A percentile compares a stretch with the other conserved stretches of the same genome.
Evolutionary conservation across 371 early-diverging fungal genomes (phyloP).

Genomic region (Mucor circinelloides): DNA sequence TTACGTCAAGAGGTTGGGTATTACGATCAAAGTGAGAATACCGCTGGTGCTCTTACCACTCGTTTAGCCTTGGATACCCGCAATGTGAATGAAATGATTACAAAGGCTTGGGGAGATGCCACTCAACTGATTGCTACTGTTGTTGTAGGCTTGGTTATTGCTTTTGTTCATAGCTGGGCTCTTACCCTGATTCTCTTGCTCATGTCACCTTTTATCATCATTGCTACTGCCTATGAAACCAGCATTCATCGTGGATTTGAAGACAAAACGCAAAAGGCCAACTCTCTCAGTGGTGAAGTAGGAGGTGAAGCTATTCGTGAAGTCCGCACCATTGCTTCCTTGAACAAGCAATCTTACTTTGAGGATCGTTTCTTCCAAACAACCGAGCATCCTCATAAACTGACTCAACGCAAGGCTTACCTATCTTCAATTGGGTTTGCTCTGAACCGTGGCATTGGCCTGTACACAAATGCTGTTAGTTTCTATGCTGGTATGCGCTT

Average conservation of each 20-base stretch:
- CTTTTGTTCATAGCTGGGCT: constrained; percentile 49
- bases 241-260: constrained; percentile 39
- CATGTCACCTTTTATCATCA: constrained; percentile 38
- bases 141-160: constrained; percentile 23
- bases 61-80: constrained; percentile 79
- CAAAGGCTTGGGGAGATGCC: constrained; percentile 59
- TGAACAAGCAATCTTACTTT: constrained; percentile 75
- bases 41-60: constrained; percentile 77
- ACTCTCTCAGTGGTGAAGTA: constrained; percentile 59
- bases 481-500: constrained; percentile 58
- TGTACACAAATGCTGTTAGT: constrained; percentile 59
- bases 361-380: constrained; percentile 54
- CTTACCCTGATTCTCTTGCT: constrained; percentile 52
- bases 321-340: constrained; percentile 78
- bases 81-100: constrained; percentile 63
- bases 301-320: constrained; percentile 79
- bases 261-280: constrained; percentile 54
- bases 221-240: constrained; percentile 30
- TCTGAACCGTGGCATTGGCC: constrained; percentile 57
- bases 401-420: constrained; percentile 55
- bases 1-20: constrained; percentile 82
- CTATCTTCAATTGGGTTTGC: constrained; percentile 62
- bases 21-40: constrained; percentile 81
- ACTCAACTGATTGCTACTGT: constrained; percentile 50
- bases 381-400: constrained; percentile 64